These are phyloP conservation scores for Kondoa malvinella DNA, from an alignment of 768 basidiomycete species.

Conservation along the genomic window DNA sequence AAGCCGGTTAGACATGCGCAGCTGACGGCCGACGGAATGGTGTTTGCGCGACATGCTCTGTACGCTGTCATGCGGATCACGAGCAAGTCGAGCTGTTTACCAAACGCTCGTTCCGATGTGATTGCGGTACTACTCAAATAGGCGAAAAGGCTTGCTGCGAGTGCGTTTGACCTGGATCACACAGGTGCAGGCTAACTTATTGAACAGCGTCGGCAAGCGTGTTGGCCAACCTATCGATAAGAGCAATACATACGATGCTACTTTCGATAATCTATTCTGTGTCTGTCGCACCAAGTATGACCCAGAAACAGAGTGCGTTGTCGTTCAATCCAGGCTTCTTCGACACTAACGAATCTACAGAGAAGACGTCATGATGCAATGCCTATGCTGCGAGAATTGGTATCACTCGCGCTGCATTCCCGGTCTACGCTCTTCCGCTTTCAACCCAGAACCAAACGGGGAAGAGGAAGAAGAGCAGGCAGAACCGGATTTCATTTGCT, in stretches of 20 bases:
- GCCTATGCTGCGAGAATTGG: not conserved
- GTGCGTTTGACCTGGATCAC: not conserved
- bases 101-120: not conserved
- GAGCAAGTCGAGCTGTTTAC: not conserved
- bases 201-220: not conserved
- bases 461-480: not conserved
- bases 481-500: not conserved
- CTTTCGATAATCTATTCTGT: not conserved
- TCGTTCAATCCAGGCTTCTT: not conserved
- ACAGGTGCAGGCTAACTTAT: not conserved
- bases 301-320: not conserved
- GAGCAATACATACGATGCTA: not conserved
- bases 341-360: not conserved
- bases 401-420: not conserved
- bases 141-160: not conserved
- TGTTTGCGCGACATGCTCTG: not conserved
- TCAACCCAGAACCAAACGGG: not conserved
- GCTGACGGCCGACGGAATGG: not conserved
- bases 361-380: not conserved
- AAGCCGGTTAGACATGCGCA: not conserved
- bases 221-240: not conserved
- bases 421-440: not conserved
- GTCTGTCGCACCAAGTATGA: not conserved
- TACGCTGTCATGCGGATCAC: not conserved
- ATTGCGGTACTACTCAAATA: not conserved